Evolutionary conservation across 139 green algal genomes (phyloP), one percentile per base, ranked within the genome.

Genomic region (Coelastrella sp.): DNA sequence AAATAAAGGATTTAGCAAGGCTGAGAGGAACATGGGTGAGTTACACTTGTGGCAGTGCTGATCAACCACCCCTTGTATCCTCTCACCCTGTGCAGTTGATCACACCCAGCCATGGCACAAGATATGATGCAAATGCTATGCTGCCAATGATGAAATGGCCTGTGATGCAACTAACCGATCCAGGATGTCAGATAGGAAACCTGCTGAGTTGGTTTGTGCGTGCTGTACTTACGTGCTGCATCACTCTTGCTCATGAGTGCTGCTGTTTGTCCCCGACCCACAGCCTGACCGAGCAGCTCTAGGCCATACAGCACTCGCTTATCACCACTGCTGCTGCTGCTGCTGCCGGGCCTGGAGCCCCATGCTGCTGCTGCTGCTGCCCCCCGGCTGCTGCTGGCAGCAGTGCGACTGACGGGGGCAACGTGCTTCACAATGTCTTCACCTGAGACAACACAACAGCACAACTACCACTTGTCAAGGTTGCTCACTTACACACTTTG

Each of bases 361-460:
- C 79, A n/a, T 20, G 20, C 80, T 74, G 59, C 80, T 74, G 80
- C 81, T 75, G 81, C 56, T 75, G 81, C n/a, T 59, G 63, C 12
- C 12, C 63, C 63, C 35, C 35, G 35, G 35, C 79, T 27, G 56
- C 79, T 68, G 35, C 78, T 66, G 78, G 49, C 8, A 61, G 12
- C 20, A 27, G 12, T 83, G 49, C 78, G 12, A 25, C 78, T 57
- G 35, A 7, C 56, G 5, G 68, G 68, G 4, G 19, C 68, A 9
- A 76, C 68, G 35, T 85, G 79, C 56, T 70, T 61, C 24, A 63
- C 57, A 22, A 85, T 85, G 79, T 85, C 79, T 72, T 85, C 79
- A 85, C 79, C 79, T 85, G 57, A 4, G 8, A 35, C 19, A 76
- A 76, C 63, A 70, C 63, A 70, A 17, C 63, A 70, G 3, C 15